A percentile compares a stretch with the other conserved stretches of the same genome.
These are phyloP conservation scores for Penicillium longicatenatum DNA, from an alignment of 495 filamentous ascomycete species.

Conservation along the genomic window DNA sequence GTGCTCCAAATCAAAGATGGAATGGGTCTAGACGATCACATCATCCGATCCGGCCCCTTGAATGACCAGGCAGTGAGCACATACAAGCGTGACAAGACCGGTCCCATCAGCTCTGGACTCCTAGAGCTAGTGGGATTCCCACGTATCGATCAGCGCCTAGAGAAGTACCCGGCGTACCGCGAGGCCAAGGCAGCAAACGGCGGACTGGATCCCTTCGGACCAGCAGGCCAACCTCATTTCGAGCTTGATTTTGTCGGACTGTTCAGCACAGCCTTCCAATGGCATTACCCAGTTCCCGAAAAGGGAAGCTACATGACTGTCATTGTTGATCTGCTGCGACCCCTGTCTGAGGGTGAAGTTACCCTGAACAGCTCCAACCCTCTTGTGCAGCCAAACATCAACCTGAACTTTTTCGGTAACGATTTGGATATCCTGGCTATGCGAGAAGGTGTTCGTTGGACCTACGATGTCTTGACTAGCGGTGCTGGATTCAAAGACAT, in stretches of 20 bases:
- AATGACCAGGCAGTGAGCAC: slow-evolving; percentile 46
- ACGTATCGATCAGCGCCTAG: slow-evolving; percentile 54
- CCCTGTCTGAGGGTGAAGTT: slow-evolving; percentile 53
- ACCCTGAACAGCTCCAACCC: slow-evolving; percentile 54
- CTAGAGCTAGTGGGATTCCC: slow-evolving; percentile 59
- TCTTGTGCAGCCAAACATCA: slow-evolving; percentile 55
- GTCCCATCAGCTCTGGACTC: slow-evolving; percentile 52
- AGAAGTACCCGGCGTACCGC: slow-evolving; percentile 51
- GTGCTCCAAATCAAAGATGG: slow-evolving; percentile 59
- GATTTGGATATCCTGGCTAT: slow-evolving; percentile 57
- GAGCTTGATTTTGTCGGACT: slow-evolving; percentile 65
- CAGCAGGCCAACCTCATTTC: slow-evolving; percentile 62
- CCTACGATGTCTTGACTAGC: slow-evolving; percentile 55
- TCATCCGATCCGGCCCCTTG: slow-evolving; percentile 52
- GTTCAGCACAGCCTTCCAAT: slow-evolving; percentile 64
- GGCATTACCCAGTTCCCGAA: slow-evolving; percentile 57
- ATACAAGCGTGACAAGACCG: slow-evolving; percentile 51
- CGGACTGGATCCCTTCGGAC: slow-evolving; percentile 58
- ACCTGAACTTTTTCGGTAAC: slow-evolving; percentile 60
- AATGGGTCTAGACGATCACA: slow-evolving; percentile 52
- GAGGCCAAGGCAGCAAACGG: slow-evolving; percentile 52
- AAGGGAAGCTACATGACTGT: slow-evolving; percentile 55
- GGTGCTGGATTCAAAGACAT: slow-evolving; percentile 60
- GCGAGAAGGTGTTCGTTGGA: slow-evolving; percentile 57
- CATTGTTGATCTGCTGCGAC: slow-evolving; percentile 61